Evolutionary conservation across 306 rosid species (phyloP).

Genomic region (Fragaria nilgerrensis): DNA sequence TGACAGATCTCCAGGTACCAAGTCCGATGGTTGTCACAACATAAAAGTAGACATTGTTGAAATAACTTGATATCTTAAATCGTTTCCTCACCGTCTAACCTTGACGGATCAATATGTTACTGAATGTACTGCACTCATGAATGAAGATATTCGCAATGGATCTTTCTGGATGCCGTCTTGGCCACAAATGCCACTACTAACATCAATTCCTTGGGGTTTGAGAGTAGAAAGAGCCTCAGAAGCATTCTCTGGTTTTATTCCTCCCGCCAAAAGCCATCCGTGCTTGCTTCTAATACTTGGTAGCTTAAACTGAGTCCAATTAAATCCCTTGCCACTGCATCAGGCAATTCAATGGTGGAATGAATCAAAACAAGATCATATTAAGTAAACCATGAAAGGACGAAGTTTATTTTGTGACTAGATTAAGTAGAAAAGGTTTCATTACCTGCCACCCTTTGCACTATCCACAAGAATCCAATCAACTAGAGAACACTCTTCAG

Average conservation of each 20-base stretch:
- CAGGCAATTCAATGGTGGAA: slow-evolving; percentile 15
- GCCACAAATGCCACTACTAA: slow-evolving; percentile 86
- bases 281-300: slow-evolving; percentile 69
- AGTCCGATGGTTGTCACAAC: neutral
- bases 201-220: slow-evolving; percentile 81
- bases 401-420: neutral
- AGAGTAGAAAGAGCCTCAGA: slow-evolving; percentile 61
- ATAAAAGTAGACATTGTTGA: neutral
- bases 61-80: neutral
- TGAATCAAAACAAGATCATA: slow-evolving; percentile 7
- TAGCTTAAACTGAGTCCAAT: slow-evolving; percentile 68
- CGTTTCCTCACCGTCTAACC: neutral
- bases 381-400: neutral
- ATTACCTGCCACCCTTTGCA: slow-evolving; percentile 84
- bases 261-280: slow-evolving; percentile 97
- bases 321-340: slow-evolving; percentile 70
- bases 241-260: slow-evolving; percentile 70
- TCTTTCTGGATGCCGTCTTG: slow-evolving; percentile 81
- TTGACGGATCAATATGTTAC: slow-evolving; percentile 31
- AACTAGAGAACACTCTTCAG: slow-evolving; percentile 61
- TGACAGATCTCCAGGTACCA: neutral
- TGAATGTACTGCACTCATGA: slow-evolving; percentile 51
- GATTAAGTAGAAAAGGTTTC: slow-evolving; percentile 21
- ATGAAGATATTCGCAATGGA: slow-evolving; percentile 49
- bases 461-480: slow-evolving; percentile 89